Percentiles rank a stretch among this genome's conserved stretches.
These are phyloP conservation scores for Venturia effusa DNA, from an alignment of 2,329 filamentous ascomycete genomes.

Conservation along the genomic window DNA sequence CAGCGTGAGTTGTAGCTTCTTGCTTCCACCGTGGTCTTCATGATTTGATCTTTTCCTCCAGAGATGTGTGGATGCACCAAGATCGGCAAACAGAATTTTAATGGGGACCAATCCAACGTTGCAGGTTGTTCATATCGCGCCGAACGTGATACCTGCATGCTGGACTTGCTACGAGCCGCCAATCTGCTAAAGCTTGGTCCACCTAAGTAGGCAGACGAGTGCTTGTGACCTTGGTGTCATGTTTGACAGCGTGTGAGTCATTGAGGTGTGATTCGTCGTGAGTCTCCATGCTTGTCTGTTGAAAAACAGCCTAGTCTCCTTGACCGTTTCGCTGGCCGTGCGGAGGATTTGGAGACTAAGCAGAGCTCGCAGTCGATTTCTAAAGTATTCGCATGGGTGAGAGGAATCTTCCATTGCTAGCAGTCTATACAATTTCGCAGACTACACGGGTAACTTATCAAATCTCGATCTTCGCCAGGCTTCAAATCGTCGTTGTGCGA, in stretches of 20 bases:
- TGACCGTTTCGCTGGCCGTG: background rate
- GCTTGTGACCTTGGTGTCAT: background rate
- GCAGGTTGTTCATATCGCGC: background rate
- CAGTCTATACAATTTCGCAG: constrained; percentile 1
- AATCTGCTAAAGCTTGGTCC: background rate
- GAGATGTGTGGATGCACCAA: background rate
- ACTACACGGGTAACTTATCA: background rate
- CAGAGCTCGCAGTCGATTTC: background rate
- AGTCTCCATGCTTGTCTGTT: background rate
- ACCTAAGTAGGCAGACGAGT: constrained; percentile 1
- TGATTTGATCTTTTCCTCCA: background rate
- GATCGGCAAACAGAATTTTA: background rate
- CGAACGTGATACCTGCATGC: background rate
- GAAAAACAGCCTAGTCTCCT: background rate
- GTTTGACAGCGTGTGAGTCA: background rate
- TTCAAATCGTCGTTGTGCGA: no score
- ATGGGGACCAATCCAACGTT: background rate
- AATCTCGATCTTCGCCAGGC: background rate
- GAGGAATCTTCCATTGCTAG: background rate
- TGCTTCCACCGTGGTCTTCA: background rate
- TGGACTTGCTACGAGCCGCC: background rate
- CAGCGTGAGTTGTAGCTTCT: background rate
- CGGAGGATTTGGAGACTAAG: background rate
- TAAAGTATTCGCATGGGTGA: background rate
- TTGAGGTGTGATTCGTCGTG: background rate